Evolutionary conservation across 2,329 filamentous ascomycete genomes (phyloP), one percentile per base, ranked within the genome.

Genomic region (Metarhizium humberi): DNA sequence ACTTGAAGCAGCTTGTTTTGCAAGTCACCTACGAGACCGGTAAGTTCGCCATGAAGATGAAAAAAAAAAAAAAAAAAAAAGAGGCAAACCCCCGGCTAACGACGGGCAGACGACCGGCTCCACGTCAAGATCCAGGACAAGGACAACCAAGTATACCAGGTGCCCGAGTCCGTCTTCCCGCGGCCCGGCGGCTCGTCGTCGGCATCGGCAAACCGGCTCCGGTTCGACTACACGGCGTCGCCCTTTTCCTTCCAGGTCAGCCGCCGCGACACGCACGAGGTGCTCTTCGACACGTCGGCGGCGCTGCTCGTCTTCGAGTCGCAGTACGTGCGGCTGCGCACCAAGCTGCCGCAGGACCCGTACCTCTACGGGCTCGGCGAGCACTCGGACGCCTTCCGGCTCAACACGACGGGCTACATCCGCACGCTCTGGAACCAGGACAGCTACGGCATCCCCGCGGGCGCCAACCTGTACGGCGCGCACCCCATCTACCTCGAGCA

Each of bases 281-380:
- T 82, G 2, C 70, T 92, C 3, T 91, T 92, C 47, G 85, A 92
- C 62, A 88, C 87, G 0, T 82, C 82, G 0, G 84, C 78, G 1
- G 79, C 80, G 4, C 74, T 76, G 8, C 72, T 94, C 11, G 75
- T 94, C 47, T 94, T 91, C 62, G 85, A 94, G 70, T 82, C 82
- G 11, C 88, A 94, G 68, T 94, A 90, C 63, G 70, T 94, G 29
- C 81, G 85, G 20, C 75, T 92, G 56, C 79, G 86, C 47, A 92
- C 88, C 2, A 80, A 76, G 57, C 75, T 94, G 11, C 88, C 89
- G 0, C 69, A 80, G 1, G 74, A 83, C 53, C 86, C 88, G 0
- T 82, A 87, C 62, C 72, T 94, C 6, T 94, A 94, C 65, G 89
- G 90, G 0, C 76, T 92, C 2, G 89, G 89, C 40, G 88, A 92